A percentile compares a stretch with the other conserved stretches of the same genome.
phyloP scores from a whole-genome alignment of 2,329 filamentous ascomycete genomes.

The Geosmithia flava region DNA sequence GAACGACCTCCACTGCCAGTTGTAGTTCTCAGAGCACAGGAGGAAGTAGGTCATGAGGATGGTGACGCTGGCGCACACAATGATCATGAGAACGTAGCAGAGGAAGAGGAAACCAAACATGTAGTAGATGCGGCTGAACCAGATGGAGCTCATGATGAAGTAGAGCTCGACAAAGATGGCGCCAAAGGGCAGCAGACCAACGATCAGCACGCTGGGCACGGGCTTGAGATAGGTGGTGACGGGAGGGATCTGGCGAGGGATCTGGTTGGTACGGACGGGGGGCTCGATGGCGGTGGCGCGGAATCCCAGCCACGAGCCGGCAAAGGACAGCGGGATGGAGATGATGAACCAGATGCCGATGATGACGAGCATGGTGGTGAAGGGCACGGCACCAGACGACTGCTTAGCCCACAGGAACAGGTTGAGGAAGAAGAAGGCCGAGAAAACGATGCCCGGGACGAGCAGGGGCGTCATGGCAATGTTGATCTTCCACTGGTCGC shows the following conservation, averaged over 20 bases:
- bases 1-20: conserved; percentile 98
- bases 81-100: conserved; percentile 94
- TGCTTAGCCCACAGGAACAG: conserved; percentile 91
- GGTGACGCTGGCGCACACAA: conserved; percentile 85
- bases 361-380: conserved; percentile 92
- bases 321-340: conserved; percentile 80
- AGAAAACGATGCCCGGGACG: conserved; percentile 78
- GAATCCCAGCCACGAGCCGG: conserved; percentile 90
- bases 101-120: conserved; percentile 99
- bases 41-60: conserved; percentile 94
- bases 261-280: conserved; percentile 92
- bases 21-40: conserved; percentile 92
- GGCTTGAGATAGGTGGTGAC: conserved; percentile 72
- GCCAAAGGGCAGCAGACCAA: conserved; percentile 85
- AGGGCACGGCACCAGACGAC: conserved; percentile 87
- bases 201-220: conserved; percentile 80
- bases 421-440: conserved; percentile 84
- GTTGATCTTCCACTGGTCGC: conserved; percentile 89
- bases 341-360: conserved; percentile 95
- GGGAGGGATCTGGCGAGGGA: conserved; percentile 89
- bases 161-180: conserved; percentile 98
- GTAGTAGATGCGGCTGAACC: conserved; percentile 98
- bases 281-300: conserved; percentile 58
- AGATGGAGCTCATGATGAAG: conserved; percentile 98
- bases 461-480: conserved; percentile 79